phyloP scores from a whole-genome alignment of 2,329 filamentous ascomycete genomes.

The Diaporthe sp. region DNA sequence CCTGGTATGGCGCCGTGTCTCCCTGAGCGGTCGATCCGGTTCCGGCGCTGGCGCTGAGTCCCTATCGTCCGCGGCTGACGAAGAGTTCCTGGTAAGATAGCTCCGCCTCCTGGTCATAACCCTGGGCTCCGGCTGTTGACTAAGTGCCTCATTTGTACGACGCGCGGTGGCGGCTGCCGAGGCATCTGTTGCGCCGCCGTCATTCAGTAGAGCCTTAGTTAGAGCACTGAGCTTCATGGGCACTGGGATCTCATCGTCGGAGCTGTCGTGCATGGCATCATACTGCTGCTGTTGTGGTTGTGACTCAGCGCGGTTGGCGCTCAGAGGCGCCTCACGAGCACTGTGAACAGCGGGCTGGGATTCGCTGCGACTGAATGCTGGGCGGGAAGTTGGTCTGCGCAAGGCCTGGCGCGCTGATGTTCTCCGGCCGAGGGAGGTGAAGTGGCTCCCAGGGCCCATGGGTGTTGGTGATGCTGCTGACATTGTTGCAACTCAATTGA shows the following conservation, averaged over 20 bases:
- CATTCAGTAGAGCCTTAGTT: slow-evolving; percentile 86
- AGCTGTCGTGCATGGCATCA: slow-evolving; percentile 81
- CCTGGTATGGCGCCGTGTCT: slow-evolving; percentile 58
- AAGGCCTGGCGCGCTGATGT: slow-evolving; percentile 70
- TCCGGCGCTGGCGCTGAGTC: slow-evolving; percentile 29
- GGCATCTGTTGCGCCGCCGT: slow-evolving; percentile 66
- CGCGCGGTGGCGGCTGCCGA: slow-evolving; percentile 50
- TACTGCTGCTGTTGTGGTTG: slow-evolving; percentile 59
- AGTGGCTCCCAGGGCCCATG: slow-evolving; percentile 61
- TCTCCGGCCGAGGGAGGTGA: slow-evolving; percentile 62
- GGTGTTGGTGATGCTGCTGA: slow-evolving; percentile 70
- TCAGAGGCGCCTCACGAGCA: slow-evolving; percentile 39
- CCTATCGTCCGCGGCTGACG: slow-evolving; percentile 59
- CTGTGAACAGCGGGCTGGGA: slow-evolving; percentile 55
- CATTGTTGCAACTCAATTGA: slow-evolving; percentile 55
- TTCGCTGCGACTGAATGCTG: slow-evolving; percentile 60
- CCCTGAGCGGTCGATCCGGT: slow-evolving; percentile 45
- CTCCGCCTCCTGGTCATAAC: slow-evolving; percentile 66
- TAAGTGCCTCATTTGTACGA: slow-evolving; percentile 48
- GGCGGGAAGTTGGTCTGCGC: slow-evolving; percentile 64
- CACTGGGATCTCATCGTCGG: slow-evolving; percentile 92
- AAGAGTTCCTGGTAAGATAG: slow-evolving; percentile 60
- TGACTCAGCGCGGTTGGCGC: slow-evolving; percentile 46
- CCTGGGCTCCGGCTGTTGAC: slow-evolving; percentile 56
- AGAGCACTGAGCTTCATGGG: slow-evolving; percentile 95